Conservation (phyloP, 768 basidiomycete genomes). For the Neoboletus magnificus region DNA sequence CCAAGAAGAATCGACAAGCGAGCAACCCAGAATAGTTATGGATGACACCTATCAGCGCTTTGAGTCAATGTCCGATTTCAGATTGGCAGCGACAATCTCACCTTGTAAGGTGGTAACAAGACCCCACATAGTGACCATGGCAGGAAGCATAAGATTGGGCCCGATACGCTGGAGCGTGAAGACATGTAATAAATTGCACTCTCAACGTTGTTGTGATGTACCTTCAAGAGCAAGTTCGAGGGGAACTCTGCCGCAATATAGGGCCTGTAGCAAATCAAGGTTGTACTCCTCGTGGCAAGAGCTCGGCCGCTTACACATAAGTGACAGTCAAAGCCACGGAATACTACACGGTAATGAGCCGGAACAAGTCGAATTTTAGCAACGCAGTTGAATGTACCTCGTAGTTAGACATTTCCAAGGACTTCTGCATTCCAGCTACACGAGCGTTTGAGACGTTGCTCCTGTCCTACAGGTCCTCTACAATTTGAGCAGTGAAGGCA, state of each 20-base stretch:
- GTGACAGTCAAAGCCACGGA: conserved; percentile 32
- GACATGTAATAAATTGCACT: neutral
- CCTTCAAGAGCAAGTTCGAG: conserved; percentile 56
- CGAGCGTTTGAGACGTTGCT: conserved; percentile 56
- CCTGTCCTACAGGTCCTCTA: conserved; percentile 27
- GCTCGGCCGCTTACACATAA: conserved; percentile 16
- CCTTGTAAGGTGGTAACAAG: conserved; percentile 62
- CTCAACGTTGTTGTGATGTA: neutral
- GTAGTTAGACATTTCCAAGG: conserved; percentile 33
- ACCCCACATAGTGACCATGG: conserved; percentile 68
- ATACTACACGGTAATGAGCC: conserved; percentile 27
- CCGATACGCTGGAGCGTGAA: conserved; percentile 35
- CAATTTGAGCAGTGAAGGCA: neutral
- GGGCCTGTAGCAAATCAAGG: conserved; percentile 30
- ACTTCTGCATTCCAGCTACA: conserved; percentile 59
- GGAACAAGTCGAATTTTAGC: neutral
- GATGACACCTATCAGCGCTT: conserved; percentile 36
- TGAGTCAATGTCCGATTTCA: neutral
- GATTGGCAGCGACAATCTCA: conserved; percentile 14
- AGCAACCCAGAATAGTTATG: conserved; percentile 52
- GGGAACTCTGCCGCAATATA: conserved; percentile 61
- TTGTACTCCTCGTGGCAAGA: neutral
- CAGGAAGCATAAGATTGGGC: conserved; percentile 58
- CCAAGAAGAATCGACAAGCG: conserved; percentile 46
- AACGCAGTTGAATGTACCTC: conserved; percentile 13